Conservation (phyloP, 805 yeast genomes). For the Priceomyces castillae region DNA sequence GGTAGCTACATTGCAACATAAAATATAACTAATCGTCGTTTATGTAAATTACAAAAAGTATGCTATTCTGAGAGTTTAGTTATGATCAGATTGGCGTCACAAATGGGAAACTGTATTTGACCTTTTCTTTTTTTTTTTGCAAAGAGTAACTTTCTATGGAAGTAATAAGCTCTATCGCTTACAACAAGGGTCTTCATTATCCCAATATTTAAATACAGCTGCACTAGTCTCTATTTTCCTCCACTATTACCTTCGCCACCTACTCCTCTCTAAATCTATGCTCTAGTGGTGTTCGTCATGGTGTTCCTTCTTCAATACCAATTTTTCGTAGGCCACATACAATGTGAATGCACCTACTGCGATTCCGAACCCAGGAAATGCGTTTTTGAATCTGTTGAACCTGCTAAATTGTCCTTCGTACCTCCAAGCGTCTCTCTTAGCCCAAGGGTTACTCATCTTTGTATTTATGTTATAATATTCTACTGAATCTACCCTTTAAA, state of each 20-base stretch:
- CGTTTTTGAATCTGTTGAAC: conserved; percentile 61
- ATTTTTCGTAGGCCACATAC: conserved; percentile 61
- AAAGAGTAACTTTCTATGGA: too few relatives aligned
- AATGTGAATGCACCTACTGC: conserved; percentile 74
- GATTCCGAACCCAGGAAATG: conserved; percentile 78
- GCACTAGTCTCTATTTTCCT: too few relatives aligned
- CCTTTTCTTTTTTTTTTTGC: too few relatives aligned
- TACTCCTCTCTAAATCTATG: not conserved
- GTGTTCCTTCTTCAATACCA: conserved; percentile 36
- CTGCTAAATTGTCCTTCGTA: conserved; percentile 78
- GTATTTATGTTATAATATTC: not conserved
- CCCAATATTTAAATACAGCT: too few relatives aligned
- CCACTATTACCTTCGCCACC: not conserved
- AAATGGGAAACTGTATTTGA: too few relatives aligned
- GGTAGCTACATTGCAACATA: not conserved
- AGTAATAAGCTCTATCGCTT: too few relatives aligned
- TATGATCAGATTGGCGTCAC: not conserved
- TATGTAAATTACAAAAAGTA: not conserved
- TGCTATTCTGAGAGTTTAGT: not conserved
- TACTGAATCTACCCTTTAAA: not conserved
- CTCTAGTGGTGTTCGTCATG: conserved; percentile 26
- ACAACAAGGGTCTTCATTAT: too few relatives aligned
- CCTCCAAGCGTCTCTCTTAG: conserved; percentile 86
- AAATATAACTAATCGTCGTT: not conserved
- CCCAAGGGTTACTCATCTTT: conserved; percentile 44